Percentiles rank a stretch among this genome's conserved stretches.
Evolutionary conservation across 176 grass and related monocot genomes (phyloP).

Genomic region (Aegilops sharonensis): DNA sequence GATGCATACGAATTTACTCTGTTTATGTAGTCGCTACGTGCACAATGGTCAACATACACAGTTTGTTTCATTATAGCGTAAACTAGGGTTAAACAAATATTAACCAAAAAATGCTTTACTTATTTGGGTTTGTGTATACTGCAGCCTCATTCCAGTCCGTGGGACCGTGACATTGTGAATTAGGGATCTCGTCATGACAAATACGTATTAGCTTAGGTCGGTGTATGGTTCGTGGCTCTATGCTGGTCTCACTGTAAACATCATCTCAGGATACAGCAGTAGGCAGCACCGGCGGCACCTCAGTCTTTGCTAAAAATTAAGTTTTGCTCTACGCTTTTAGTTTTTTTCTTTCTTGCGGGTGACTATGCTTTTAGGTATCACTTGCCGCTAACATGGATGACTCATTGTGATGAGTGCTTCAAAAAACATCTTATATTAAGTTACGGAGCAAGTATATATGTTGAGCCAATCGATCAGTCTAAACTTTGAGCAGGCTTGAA

Average conservation of each 20-base stretch:
- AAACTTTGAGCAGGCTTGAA: not conserved
- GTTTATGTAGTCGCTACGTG: not conserved
- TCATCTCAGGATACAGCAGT: not conserved
- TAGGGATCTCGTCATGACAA: not conserved
- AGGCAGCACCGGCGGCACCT: not conserved
- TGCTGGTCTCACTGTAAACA: not conserved
- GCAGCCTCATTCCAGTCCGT: not conserved
- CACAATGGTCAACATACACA: not conserved
- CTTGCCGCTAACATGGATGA: not conserved
- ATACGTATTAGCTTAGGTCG: not conserved
- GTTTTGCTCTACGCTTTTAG: not conserved
- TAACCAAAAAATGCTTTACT: not conserved
- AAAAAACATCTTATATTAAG: too few species aligned
- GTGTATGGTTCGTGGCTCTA: not conserved
- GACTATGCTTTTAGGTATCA: not conserved
- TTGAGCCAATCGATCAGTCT: not conserved
- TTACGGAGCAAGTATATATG: too few species aligned
- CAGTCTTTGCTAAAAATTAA: not conserved
- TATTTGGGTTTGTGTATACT: not conserved
- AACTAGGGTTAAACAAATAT: conserved; percentile 1
- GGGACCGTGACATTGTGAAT: not conserved
- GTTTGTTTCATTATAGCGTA: not conserved
- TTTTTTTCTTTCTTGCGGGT: not conserved
- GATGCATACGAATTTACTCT: conserved; percentile 2
- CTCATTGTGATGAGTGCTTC: not conserved